Evolutionary conservation across 345 rosid genomes (phyloP).

Genomic region (Dipteronia sinensis): DNA sequence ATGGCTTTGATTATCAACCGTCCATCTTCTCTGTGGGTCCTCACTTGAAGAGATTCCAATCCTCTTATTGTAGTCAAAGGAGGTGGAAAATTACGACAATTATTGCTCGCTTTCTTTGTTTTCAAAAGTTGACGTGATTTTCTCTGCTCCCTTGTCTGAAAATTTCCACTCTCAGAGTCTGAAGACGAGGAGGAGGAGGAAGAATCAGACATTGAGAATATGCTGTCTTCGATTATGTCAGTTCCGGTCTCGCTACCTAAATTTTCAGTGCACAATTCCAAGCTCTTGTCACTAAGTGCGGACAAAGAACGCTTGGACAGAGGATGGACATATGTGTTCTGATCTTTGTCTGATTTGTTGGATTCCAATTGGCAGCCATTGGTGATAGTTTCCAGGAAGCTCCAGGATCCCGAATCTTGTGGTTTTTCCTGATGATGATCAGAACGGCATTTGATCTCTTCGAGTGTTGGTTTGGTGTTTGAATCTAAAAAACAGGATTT

Average conservation of each 20-base stretch:
- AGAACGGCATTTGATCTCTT: slow-evolving; percentile 14
- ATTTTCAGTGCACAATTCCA: slow-evolving; percentile 82
- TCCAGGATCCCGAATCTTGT: slow-evolving; percentile 40
- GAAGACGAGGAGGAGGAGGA: too few relatives aligned
- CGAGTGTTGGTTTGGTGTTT: slow-evolving; percentile 21
- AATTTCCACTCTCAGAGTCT: slow-evolving; percentile 16
- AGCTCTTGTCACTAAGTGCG: slow-evolving; percentile 64
- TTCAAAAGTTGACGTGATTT: slow-evolving; percentile 25
- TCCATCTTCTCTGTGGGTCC: slow-evolving; percentile 75
- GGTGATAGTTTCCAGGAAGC: slow-evolving; percentile 52
- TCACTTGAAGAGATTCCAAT: slow-evolving; percentile 44
- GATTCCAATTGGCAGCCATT: slow-evolving; percentile 10
- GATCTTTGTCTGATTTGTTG: slow-evolving; percentile 25
- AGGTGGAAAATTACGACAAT: slow-evolving; percentile 62
- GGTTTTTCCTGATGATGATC: slow-evolving; percentile 17
- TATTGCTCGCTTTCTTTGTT: slow-evolving; percentile 27
- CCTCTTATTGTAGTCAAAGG: slow-evolving; percentile 77
- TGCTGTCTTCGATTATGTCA: slow-evolving; percentile 38
- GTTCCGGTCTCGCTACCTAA: slow-evolving; percentile 85
- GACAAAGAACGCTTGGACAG: slow-evolving; percentile 45
- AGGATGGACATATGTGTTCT: slow-evolving; percentile 44
- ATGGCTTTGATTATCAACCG: slow-evolving; percentile 60
- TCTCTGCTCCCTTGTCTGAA: slow-evolving; percentile 33
- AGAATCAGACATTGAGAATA: slow-evolving; percentile 24
- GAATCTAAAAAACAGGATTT: slow-evolving; percentile 38